Percentiles rank a stretch among this genome's conserved stretches.
Evolutionary conservation across 257 asterid species (phyloP).

Genomic region (Plectranthus barbatus): DNA sequence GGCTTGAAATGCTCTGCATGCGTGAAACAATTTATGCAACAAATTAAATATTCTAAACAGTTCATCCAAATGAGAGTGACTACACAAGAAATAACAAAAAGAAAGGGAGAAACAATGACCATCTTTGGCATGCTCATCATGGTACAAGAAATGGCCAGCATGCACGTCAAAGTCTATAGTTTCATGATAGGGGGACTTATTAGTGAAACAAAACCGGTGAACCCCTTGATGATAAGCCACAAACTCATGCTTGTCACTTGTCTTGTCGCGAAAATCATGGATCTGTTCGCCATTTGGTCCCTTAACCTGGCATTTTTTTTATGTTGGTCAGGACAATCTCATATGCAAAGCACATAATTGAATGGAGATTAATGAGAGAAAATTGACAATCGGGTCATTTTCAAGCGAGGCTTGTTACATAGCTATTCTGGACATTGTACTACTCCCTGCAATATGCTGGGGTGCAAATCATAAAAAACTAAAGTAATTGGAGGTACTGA

Average conservation of each 20-base stretch:
- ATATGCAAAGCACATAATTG: not conserved
- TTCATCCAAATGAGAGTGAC: not conserved
- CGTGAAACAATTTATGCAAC: constrained; percentile 6
- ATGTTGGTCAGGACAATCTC: not conserved
- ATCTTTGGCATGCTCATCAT: constrained; percentile 92
- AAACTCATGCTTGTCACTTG: constrained; percentile 75
- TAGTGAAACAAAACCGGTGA: constrained; percentile 78
- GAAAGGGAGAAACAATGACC: constrained; percentile 32
- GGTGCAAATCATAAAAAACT: not conserved
- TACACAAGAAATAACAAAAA: not conserved
- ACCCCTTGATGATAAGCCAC: constrained; percentile 75
- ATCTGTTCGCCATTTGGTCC: constrained; percentile 89
- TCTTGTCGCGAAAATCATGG: constrained; percentile 75
- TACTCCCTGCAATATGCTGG: not conserved
- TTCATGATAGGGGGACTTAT: constrained; percentile 90
- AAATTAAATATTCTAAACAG: not conserved
- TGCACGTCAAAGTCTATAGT: constrained; percentile 86
- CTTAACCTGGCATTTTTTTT: constrained; percentile 54
- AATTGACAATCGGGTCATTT: not conserved
- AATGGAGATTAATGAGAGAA: not conserved
- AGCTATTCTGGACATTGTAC: not conserved
- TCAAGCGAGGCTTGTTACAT: not conserved
- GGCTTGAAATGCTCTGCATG: constrained; percentile 87
- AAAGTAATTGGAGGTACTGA: not conserved
- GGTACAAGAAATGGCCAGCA: constrained; percentile 67